A percentile compares a stretch with the other conserved stretches of the same genome.
phyloP scores from a whole-genome alignment of 2,329 filamentous ascomycete genomes.

The Atkinsonella texensis region DNA sequence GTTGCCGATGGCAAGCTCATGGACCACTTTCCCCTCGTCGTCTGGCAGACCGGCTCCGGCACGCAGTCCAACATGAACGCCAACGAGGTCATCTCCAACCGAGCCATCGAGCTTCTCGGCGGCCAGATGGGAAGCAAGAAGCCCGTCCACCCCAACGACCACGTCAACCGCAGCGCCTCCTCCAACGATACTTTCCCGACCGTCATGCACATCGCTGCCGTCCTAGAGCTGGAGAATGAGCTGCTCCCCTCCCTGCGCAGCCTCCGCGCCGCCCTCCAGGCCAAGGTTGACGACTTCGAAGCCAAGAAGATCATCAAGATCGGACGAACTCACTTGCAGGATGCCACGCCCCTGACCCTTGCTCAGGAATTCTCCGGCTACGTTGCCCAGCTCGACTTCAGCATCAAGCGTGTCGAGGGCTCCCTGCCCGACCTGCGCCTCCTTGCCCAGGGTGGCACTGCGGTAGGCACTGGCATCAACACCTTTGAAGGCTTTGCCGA shows the following conservation, averaged over 20 bases:
- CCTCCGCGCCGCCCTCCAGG: slow-evolving; percentile 72
- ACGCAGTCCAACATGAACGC: slow-evolving; percentile 99
- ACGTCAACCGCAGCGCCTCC: slow-evolving; percentile 97
- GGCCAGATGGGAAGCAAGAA: slow-evolving; percentile 94
- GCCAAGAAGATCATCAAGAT: slow-evolving; percentile 93
- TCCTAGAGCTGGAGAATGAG: slow-evolving; percentile 79
- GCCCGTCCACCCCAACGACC: slow-evolving; percentile 97
- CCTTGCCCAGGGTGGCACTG: slow-evolving; percentile 90
- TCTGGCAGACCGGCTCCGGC: slow-evolving; percentile 98
- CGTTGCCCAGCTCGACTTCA: slow-evolving; percentile 84
- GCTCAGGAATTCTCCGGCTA: slow-evolving; percentile 98
- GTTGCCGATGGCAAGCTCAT: slow-evolving; percentile 87
- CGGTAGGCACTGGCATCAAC: slow-evolving; percentile 95
- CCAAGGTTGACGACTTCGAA: slow-evolving; percentile 81
- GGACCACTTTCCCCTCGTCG: slow-evolving; percentile 95
- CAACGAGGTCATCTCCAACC: slow-evolving; percentile 99
- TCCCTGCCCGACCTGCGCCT: slow-evolving; percentile 73
- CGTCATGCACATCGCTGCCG: slow-evolving; percentile 98
- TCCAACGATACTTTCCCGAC: slow-evolving; percentile 99
- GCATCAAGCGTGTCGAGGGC: slow-evolving; percentile 75
- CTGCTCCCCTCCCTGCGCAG: slow-evolving; percentile 74
- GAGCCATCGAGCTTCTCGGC: slow-evolving; percentile 93
- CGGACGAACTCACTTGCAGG: slow-evolving; percentile 91
- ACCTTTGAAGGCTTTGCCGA: slow-evolving; percentile 94
- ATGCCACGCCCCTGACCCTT: slow-evolving; percentile 88